A percentile compares a stretch with the other conserved stretches of the same genome.
Conservation (phyloP, 1,284 basidiomycete species). For the Taiwanofungus camphoratus region DNA sequence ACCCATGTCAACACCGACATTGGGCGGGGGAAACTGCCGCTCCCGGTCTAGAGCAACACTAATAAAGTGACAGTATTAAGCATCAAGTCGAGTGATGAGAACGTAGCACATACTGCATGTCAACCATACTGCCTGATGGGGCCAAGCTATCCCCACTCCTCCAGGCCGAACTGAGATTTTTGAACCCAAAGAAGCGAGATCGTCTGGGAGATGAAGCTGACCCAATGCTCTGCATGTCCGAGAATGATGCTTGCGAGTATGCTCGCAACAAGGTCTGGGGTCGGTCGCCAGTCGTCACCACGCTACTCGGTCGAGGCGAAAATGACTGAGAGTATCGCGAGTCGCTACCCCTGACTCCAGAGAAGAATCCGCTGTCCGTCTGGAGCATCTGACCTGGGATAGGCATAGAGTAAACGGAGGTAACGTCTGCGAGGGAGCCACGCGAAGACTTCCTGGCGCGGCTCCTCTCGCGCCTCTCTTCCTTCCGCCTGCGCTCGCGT, state of each 20-base stretch:
- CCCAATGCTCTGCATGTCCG: conserved; percentile 67
- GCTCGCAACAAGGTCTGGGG: conserved; percentile 53
- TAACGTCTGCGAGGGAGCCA: conserved; percentile 57
- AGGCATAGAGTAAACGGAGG: conserved; percentile 61
- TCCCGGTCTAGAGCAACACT: conserved; percentile 55
- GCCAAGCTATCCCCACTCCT: conserved; percentile 75
- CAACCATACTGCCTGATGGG: conserved; percentile 82
- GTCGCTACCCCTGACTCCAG: conserved; percentile 41
- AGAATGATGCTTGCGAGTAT: conserved; percentile 72
- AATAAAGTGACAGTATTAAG: conserved; percentile 9
- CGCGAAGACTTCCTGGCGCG: conserved; percentile 68
- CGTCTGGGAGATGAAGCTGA: conserved; percentile 59
- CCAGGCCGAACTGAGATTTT: conserved; percentile 71
- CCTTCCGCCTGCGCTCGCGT: conserved; percentile 56
- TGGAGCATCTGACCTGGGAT: conserved; percentile 48
- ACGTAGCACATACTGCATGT: conserved; percentile 78
- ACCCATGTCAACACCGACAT: conserved; percentile 23
- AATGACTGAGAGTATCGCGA: conserved; percentile 57
- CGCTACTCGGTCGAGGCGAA: conserved; percentile 56
- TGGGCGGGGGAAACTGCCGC: background rate
- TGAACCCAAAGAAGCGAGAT: conserved; percentile 78
- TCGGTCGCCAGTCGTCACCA: conserved; percentile 53
- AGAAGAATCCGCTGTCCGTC: conserved; percentile 52
- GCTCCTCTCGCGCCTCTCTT: conserved; percentile 51
- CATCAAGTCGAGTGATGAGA: conserved; percentile 7